Conservation (phyloP, 129 eudicot species). For the Flaveria sonorensis region DNA sequence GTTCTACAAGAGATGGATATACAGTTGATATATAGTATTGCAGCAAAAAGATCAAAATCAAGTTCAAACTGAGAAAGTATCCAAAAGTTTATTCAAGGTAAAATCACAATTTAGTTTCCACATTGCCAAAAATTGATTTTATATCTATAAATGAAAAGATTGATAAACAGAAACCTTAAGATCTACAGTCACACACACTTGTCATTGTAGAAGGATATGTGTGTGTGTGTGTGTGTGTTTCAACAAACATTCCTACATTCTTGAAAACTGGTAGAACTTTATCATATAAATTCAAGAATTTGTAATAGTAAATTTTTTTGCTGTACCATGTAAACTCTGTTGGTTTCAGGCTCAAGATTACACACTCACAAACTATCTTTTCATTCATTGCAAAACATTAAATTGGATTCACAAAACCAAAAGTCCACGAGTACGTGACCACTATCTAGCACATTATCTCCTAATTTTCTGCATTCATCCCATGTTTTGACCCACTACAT, state of each 20-base stretch:
- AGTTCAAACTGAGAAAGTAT: conserved; percentile 10
- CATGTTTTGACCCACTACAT: too few relatives aligned
- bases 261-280: background rate
- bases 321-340: background rate
- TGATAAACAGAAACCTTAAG: conserved; percentile 11
- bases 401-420: too few relatives aligned
- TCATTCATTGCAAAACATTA: too few relatives aligned
- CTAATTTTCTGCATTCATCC: too few relatives aligned
- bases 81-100: background rate
- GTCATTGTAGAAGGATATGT: background rate
- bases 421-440: too few relatives aligned
- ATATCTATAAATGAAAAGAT: background rate
- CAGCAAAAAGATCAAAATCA: conserved; percentile 18
- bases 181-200: conserved; percentile 4
- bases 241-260: background rate
- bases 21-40: conserved; percentile 18
- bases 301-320: background rate
- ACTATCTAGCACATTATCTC: too few relatives aligned
- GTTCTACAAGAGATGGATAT: conserved; percentile 58
- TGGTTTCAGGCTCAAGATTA: too few relatives aligned
- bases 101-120: conserved; percentile 15
- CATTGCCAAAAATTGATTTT: background rate
- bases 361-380: too few relatives aligned
- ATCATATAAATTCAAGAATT: too few relatives aligned
- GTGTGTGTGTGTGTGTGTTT: background rate